Evolutionary conservation across 139 green algal genomes (phyloP), one percentile per base, ranked within the genome.

Genomic region (Chlamydomonas schloesseri): DNA sequence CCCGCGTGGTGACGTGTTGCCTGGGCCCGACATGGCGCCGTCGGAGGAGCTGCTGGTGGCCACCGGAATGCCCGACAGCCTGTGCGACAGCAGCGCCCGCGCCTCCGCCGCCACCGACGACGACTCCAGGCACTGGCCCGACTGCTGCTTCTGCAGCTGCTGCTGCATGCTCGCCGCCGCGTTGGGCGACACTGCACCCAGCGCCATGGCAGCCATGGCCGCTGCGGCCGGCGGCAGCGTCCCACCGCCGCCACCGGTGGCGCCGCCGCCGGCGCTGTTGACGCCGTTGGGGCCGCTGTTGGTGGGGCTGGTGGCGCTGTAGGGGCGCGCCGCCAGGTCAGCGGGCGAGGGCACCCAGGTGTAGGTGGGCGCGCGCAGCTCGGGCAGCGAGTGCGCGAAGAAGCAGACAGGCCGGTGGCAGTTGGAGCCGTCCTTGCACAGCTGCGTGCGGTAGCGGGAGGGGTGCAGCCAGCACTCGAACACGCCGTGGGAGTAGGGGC

Each of bases 391-490:
- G 90, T 98, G 96, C 20, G 95, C 94, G 82, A 98, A 98, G 91
- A 98, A 98, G 91, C 96, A 98, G 13, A 98, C 94, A 9, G 92
- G 91, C 31, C 95, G 93, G 29, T 87, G 71, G 89, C 96, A 98
- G 64, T 89, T 89, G 36, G 78, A 53, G 8, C 95, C 94, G 84
- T 97, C 95, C 91, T 97, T 98, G 90, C 96, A 98, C n/a, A 96
- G 93, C 90, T 96, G 94, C 4, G 95, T 98, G 83, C 96, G 89
- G 87, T 98, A 98, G 74, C 93, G 92, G 31, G 91, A 90, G 3
- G 96, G 96, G 90, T 99, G 96, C 86, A 99, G 95, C 94, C 95
- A 98, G 93, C 88, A 93, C 91, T 99, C 96, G 87, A 97, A 99
- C n/a, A 97, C 95, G 72, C 96, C 96, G 84, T 99, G 96, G 0